A percentile compares a stretch with the other conserved stretches of the same genome.
phyloP scores from a whole-genome alignment of 345 rosid genomes.

The Limnanthes douglasii region DNA sequence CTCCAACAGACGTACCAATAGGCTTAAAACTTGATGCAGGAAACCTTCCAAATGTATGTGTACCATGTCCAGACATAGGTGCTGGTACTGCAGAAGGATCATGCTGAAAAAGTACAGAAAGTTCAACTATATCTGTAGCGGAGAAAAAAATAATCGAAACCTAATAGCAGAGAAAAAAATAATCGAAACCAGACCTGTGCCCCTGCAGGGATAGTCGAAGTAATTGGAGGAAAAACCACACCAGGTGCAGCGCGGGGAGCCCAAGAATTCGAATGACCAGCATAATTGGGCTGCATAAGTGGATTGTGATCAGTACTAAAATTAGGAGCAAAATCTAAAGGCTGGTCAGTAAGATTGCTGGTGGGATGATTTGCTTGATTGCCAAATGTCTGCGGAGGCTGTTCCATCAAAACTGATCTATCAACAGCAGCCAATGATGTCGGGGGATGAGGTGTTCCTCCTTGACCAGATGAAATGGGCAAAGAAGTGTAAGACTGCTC shows the following conservation, averaged over 20 bases:
- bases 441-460: too few species aligned
- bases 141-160: conserved; percentile 1
- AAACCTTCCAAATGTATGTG: conserved; percentile 59
- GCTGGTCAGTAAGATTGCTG: conserved; percentile 41
- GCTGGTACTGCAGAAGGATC: conserved; percentile 40
- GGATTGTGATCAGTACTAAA: conserved; percentile 31
- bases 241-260: conserved; percentile 33
- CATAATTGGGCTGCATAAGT: conserved; percentile 30
- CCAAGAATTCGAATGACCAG: conserved; percentile 43
- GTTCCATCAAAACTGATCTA: conserved; percentile 24
- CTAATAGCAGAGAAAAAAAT: too few species aligned
- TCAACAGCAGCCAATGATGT: conserved; percentile 23
- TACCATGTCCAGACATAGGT: conserved; percentile 40
- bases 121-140: conserved; percentile 6
- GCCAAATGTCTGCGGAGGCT: conserved; percentile 38
- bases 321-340: conserved; percentile 51
- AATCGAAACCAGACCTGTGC: conserved; percentile 33
- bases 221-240: conserved; percentile 41
- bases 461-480: conserved; percentile 29
- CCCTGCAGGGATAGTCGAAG: conserved; percentile 33
- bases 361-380: conserved; percentile 37
- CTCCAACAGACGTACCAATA: conserved; percentile 29
- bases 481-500: conserved; percentile 19
- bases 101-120: conserved; percentile 31
- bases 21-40: conserved; percentile 50